These are phyloP conservation scores for Nannochloropsis salina DNA, from an alignment of 108 stramenopile genomes.

Conservation along the genomic window DNA sequence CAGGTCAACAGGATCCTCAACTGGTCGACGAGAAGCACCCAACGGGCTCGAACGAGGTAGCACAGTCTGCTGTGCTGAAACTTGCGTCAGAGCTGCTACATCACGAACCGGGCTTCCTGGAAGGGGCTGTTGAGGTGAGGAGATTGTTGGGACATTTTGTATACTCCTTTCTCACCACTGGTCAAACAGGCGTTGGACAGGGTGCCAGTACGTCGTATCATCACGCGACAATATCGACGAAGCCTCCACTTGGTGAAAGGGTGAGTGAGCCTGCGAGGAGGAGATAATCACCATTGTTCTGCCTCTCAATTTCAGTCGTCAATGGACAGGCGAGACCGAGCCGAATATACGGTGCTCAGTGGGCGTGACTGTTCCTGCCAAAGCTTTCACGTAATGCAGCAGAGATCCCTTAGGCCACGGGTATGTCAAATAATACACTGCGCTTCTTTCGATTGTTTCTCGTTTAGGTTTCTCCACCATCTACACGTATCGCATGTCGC, in stretches of 20 bases:
- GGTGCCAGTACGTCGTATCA: neutral
- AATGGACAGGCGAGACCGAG: neutral
- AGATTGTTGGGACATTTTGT: neutral
- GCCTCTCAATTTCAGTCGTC: neutral
- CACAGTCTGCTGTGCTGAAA: neutral
- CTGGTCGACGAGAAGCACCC: too few relatives aligned
- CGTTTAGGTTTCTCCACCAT: too few relatives aligned
- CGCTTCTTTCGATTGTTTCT: too few relatives aligned
- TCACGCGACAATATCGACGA: constrained; percentile 7
- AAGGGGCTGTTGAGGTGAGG: neutral
- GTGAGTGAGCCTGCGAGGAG: neutral
- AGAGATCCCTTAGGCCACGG: neutral
- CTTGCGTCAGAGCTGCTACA: neutral
- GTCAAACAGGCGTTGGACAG: neutral
- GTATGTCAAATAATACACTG: neutral
- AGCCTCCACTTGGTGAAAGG: neutral
- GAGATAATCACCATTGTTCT: neutral
- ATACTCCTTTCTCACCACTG: neutral
- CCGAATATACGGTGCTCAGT: constrained; percentile 17
- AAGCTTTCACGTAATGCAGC: neutral
- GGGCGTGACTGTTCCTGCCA: neutral
- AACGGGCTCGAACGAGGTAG: neutral
- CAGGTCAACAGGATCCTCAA: too few relatives aligned
- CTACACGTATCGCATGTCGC: too few relatives aligned
- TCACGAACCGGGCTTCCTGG: neutral